These are phyloP conservation scores for Backusella tarrabulga DNA, from an alignment of 192 early-diverging fungal species.

Conservation along the genomic window DNA sequence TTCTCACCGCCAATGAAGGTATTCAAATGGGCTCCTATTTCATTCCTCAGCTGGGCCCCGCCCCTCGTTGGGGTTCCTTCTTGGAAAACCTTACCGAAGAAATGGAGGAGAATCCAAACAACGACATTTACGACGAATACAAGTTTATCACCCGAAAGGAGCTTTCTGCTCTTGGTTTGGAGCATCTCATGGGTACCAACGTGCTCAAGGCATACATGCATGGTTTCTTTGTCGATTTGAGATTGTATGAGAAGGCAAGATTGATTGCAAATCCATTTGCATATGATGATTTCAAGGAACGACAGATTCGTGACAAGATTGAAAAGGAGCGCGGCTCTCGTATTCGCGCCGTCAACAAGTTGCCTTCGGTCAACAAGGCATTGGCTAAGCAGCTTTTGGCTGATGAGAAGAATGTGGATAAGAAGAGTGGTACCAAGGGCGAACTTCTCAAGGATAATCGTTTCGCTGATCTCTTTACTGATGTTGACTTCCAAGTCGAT, in stretches of 20 bases:
- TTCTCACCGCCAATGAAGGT: constrained; percentile 92
- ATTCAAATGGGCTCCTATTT: constrained; percentile 92
- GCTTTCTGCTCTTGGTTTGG: constrained; percentile 78
- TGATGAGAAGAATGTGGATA: constrained; percentile 43
- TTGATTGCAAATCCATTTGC: constrained; percentile 96
- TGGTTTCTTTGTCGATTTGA: constrained; percentile 96
- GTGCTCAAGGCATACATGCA: constrained; percentile 98
- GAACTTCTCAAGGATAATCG: constrained; percentile 77
- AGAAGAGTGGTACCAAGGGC: constrained; percentile 38
- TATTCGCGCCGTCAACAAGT: constrained; percentile 82
- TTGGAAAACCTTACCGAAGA: constrained; percentile 95
- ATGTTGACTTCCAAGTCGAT: constrained; percentile 92
- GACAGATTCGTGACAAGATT: constrained; percentile 75
- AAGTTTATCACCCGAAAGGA: constrained; percentile 95
- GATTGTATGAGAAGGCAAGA: constrained; percentile 94
- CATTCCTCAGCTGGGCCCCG: constrained; percentile 88
- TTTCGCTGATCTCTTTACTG: constrained; percentile 84
- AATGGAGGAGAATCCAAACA: constrained; percentile 86
- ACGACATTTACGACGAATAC: constrained; percentile 95
- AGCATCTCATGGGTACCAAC: constrained; percentile 90
- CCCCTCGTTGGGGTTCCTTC: constrained; percentile 91
- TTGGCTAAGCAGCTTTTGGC: constrained; percentile 74
- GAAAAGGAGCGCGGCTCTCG: constrained; percentile 84
- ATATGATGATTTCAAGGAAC: constrained; percentile 87
- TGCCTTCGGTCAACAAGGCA: constrained; percentile 92